Conservation (phyloP, 2,329 filamentous ascomycete species). For the Leptosphaerulina australis region DNA sequence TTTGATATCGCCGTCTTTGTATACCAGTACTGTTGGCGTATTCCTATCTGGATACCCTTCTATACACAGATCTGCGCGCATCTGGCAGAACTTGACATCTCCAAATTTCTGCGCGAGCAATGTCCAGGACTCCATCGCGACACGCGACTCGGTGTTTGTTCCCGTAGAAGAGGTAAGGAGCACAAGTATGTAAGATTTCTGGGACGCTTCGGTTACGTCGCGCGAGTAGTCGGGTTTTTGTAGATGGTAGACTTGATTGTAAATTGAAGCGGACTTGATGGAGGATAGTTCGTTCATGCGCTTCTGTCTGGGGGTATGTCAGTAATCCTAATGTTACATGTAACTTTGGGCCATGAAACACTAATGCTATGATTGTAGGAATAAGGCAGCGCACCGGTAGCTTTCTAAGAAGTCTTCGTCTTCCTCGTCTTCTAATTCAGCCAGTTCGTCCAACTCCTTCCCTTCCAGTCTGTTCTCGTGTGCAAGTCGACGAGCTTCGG, state of each 20-base stretch:
- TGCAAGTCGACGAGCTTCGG: conserved; percentile 80
- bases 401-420: conserved; percentile 89
- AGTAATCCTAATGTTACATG: no score
- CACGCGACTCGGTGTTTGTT: conserved; percentile 81
- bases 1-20: conserved; percentile 89
- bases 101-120: conserved; percentile 84
- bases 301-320: conserved; percentile 64
- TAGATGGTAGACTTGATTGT: conserved; percentile 90
- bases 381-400: conserved; percentile 75
- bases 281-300: conserved; percentile 81
- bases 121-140: conserved; percentile 85
- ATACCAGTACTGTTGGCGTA: conserved; percentile 90
- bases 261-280: conserved; percentile 76
- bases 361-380: no score
- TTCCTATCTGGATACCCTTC: conserved; percentile 96
- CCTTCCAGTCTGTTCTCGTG: conserved; percentile 93
- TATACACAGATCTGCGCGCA: conserved; percentile 88
- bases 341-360: no score
- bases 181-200: conserved; percentile 71
- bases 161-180: conserved; percentile 79
- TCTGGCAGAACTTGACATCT: conserved; percentile 97
- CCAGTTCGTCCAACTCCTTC: conserved; percentile 91
- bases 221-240: conserved; percentile 92
- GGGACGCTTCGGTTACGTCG: conserved; percentile 90
- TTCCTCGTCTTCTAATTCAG: conserved; percentile 92